Evolutionary conservation across 768 basidiomycete species (phyloP).

Genomic region (Pleurotus tuber-regium): DNA sequence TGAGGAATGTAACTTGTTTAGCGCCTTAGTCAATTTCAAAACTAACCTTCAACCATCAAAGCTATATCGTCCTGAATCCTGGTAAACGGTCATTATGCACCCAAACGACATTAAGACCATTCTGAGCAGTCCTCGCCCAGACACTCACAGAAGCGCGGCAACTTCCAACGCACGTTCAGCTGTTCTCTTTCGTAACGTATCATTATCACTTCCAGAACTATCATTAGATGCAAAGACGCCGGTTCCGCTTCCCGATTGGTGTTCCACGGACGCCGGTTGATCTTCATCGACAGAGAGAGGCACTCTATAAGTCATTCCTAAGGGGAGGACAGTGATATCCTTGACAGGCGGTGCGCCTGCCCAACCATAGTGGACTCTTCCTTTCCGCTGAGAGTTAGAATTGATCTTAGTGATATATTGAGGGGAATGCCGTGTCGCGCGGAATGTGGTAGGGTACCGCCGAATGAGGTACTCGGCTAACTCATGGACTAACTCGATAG

Average conservation of each 20-base stretch:
- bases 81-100: no score
- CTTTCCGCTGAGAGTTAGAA: not conserved
- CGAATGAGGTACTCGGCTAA: conserved; percentile 62
- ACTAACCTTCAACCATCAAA: conserved; percentile 56
- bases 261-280: conserved; percentile 20
- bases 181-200: conserved; percentile 17
- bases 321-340: conserved; percentile 48
- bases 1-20: conserved; percentile 3
- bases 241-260: not conserved
- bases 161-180: conserved; percentile 59
- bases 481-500: conserved; percentile 66
- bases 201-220: conserved; percentile 3
- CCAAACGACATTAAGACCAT: no score
- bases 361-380: conserved; percentile 33
- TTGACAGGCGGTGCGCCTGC: conserved; percentile 47
- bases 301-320: conserved; percentile 49
- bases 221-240: not conserved
- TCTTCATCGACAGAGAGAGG: conserved; percentile 34
- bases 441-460: conserved; percentile 59
- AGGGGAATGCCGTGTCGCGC: conserved; percentile 41
- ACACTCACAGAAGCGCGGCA: conserved; percentile 56
- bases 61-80: conserved; percentile 60
- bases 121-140: no score
- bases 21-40: not conserved
- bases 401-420: conserved; percentile 1